Percentiles rank a stretch among this genome's conserved stretches.
Conservation (phyloP, 1,139 yeast genomes). For the Yamadazyma dushanensis region DNA sequence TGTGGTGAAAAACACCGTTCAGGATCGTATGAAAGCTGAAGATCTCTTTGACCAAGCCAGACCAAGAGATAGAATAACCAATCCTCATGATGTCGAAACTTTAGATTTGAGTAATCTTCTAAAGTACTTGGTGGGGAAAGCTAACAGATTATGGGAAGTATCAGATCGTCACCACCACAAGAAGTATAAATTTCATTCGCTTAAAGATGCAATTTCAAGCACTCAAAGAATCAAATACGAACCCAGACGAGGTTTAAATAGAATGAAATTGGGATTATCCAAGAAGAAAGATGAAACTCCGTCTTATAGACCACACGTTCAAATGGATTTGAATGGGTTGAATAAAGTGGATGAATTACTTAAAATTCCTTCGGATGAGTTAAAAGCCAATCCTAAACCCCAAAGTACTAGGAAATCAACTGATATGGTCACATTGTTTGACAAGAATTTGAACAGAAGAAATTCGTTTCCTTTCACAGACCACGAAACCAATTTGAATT, state of each 20-base stretch:
- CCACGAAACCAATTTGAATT: conserved; percentile 31
- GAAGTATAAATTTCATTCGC: conserved; percentile 34
- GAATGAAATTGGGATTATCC: conserved; percentile 38
- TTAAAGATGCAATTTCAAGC: conserved; percentile 34
- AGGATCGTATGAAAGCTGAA: conserved; percentile 50
- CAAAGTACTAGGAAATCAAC: conserved; percentile 4
- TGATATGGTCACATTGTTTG: conserved; percentile 8
- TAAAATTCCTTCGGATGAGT: conserved; percentile 16
- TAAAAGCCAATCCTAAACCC: neutral
- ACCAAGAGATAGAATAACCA: conserved; percentile 36
- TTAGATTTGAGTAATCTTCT: conserved; percentile 40
- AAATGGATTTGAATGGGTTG: conserved; percentile 10
- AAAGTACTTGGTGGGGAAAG: conserved; percentile 35
- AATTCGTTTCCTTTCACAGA: conserved; percentile 41
- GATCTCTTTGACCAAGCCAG: conserved; percentile 23
- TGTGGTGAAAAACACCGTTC: conserved; percentile 72
- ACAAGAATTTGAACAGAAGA: conserved; percentile 36
- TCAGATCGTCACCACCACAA: conserved; percentile 5
- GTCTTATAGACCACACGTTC: conserved; percentile 8
- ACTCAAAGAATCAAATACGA: conserved; percentile 26
- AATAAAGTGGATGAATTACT: conserved; percentile 23
- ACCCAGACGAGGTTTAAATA: conserved; percentile 33
- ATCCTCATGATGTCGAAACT: conserved; percentile 46
- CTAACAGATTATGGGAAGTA: conserved; percentile 30
- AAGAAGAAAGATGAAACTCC: conserved; percentile 3